phyloP scores from a whole-genome alignment of 2,329 filamentous ascomycete species.

The Dothideomycetes sp. region DNA sequence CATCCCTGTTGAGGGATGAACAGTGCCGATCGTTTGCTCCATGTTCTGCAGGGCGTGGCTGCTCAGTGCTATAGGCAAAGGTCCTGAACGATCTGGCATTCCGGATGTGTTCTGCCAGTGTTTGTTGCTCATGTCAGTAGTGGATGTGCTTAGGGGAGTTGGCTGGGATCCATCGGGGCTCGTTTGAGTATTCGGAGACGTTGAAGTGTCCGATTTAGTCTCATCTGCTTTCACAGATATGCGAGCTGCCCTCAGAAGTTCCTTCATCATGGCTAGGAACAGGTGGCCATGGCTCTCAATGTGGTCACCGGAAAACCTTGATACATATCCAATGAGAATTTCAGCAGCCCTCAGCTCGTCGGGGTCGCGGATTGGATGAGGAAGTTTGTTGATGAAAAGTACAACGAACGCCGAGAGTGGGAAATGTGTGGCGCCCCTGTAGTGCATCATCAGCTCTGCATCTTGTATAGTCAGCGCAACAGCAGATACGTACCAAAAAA shows the following conservation, averaged over 20 bases:
- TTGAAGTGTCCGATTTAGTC: too few species aligned
- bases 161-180: too few species aligned
- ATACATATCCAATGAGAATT: neutral
- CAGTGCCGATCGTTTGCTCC: too few species aligned
- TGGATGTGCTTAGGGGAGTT: too few species aligned
- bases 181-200: too few species aligned
- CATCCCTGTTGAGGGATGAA: too few species aligned
- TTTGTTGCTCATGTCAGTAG: too few species aligned
- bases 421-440: neutral
- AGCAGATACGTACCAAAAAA: neutral
- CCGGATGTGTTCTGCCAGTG: too few species aligned
- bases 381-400: neutral
- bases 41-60: too few species aligned
- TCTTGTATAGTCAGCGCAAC: too few species aligned
- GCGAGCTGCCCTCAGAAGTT: neutral
- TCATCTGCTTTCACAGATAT: neutral
- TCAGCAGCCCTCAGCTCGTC: neutral
- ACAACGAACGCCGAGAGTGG: neutral
- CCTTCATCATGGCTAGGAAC: neutral
- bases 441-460: neutral
- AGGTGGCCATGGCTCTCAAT: neutral
- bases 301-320: neutral
- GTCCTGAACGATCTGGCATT: too few species aligned
- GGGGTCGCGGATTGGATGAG: neutral
- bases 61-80: too few species aligned